Base-by-base conservation (phyloP, 2,329 filamentous ascomycete species). In the Cylindrodendrum hubeiense region DNA sequence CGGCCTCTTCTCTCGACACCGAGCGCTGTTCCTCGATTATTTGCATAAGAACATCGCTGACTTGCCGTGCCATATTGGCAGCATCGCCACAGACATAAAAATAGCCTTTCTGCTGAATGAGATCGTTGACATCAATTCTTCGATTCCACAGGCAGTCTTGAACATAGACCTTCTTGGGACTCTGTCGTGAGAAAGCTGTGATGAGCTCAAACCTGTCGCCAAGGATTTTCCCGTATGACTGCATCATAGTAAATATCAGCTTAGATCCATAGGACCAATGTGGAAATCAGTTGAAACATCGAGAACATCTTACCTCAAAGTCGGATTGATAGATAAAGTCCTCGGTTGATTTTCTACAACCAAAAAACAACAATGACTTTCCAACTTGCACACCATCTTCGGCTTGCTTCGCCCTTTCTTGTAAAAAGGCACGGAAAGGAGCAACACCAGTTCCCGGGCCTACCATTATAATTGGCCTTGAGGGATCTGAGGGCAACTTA, bases 401-500 rank as follows among this genome's bases (percentile, higher is more conserved):
- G 6, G 26, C 24, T 6, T 54, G 7, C 7, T 34, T 22, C 0
- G 43, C 50, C 17, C 50, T 17, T 2, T 66, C 60, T 0, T 60
- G 54, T 3, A 66, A 30, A n/a, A 66, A 66, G 3, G 37, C 64
- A 15, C 60, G 51, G 17, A 64, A 66, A 0, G 64, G 64, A 2
- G 64, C 64, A 5, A 66, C 60, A 5, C 3, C 64, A 4, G 64
- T 66, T 24, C 65, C 61, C 0, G 65, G 61, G 2, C 65, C 65
- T 2, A 67, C 46, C 61, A 67, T 65, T 9, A 67, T 54, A 1
- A 67, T n/a, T 4, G 56, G 61, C 0, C 24, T 43, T 1, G 43
- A 30, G 1, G 50, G 3, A 17, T 66, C 49, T 4, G 10, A 33
- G 5, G 64, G 61, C 0, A 67, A 39, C 2, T 51, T 60, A 1